phyloP scores from a whole-genome alignment of 805 yeast genomes.

The Myxozyma kluyveri region DNA sequence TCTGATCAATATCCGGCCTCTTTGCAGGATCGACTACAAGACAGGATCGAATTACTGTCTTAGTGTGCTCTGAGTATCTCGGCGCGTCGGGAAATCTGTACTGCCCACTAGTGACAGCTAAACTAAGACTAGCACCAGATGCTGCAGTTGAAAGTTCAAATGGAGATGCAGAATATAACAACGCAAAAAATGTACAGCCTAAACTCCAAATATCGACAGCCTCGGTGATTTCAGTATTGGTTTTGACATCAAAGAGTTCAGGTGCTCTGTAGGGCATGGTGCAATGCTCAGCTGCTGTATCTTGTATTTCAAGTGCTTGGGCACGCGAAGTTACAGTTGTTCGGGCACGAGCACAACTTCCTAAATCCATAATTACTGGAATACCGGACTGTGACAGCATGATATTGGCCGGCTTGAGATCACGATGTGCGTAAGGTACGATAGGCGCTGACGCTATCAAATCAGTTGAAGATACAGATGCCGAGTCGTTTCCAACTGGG shows the following conservation, averaged over 20 bases:
- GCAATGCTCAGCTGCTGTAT: constrained; percentile 78
- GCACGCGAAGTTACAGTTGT: constrained; percentile 55
- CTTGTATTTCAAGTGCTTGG: constrained; percentile 74
- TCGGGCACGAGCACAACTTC: constrained; percentile 70
- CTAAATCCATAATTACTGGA: constrained; percentile 81
- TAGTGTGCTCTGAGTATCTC: constrained; percentile 54
- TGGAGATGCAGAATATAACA: constrained; percentile 78
- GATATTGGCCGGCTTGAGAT: constrained; percentile 84
- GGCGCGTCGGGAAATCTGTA: constrained; percentile 56
- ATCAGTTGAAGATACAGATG: background rate
- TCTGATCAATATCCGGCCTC: constrained; percentile 64
- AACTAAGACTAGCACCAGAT: constrained; percentile 74
- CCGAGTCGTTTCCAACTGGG: background rate
- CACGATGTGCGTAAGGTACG: constrained; percentile 78
- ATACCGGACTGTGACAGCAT: constrained; percentile 71
- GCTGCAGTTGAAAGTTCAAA: constrained; percentile 79
- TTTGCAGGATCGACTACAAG: constrained; percentile 56
- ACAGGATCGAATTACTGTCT: constrained; percentile 58
- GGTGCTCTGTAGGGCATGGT: constrained; percentile 89
- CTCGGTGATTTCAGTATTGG: constrained; percentile 65
- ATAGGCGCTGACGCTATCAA: constrained; percentile 36
- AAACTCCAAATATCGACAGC: constrained; percentile 87
- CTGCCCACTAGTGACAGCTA: constrained; percentile 70
- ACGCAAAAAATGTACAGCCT: constrained; percentile 77
- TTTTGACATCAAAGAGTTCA: constrained; percentile 73